Evolutionary conservation across 352 stramenopile genomes (phyloP).

Genomic region (Lagenidium giganteum): DNA sequence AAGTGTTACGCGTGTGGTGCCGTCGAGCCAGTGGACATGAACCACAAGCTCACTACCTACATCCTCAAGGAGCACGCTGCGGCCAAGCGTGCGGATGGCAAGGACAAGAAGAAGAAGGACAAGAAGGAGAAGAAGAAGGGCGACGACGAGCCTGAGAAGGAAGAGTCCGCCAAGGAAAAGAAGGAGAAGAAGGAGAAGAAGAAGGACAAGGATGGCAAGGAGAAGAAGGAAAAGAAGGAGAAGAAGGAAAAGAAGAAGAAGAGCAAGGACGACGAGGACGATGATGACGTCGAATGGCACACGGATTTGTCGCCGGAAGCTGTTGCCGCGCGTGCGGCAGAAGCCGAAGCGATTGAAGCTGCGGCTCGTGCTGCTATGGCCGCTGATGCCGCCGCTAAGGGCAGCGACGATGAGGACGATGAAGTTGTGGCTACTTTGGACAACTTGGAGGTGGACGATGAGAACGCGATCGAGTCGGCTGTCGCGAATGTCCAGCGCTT

Average conservation of each 20-base stretch:
- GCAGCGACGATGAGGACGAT: slow-evolving; percentile 24
- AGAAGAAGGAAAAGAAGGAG: slow-evolving; percentile 82
- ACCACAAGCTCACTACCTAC: slow-evolving; percentile 97
- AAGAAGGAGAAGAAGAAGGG: slow-evolving; percentile 52
- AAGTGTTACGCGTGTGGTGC: slow-evolving; percentile 98
- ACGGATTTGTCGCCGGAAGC: slow-evolving; percentile 80
- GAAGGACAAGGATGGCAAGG: slow-evolving; percentile 82
- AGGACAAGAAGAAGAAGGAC: slow-evolving; percentile 77
- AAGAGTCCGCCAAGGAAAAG: slow-evolving; percentile 47
- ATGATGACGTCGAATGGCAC: slow-evolving; percentile 82
- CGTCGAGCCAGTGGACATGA: slow-evolving; percentile 97
- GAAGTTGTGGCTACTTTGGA: slow-evolving; percentile 69
- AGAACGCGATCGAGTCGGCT: slow-evolving; percentile 76
- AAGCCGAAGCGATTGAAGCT: slow-evolving; percentile 79
- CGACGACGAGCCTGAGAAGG: slow-evolving; percentile 60
- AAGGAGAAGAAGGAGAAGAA: slow-evolving; percentile 65
- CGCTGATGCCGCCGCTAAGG: slow-evolving; percentile 24
- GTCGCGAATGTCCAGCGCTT: slow-evolving; percentile 64
- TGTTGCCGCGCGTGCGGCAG: slow-evolving; percentile 70
- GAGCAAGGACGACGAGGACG: slow-evolving; percentile 33
- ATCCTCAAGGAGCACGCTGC: slow-evolving; percentile 96
- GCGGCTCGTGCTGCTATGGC: slow-evolving; percentile 70
- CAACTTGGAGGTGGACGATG: slow-evolving; percentile 79
- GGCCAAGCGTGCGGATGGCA: slow-evolving; percentile 74
- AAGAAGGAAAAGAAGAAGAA: slow-evolving; percentile 76